A percentile compares a stretch with the other conserved stretches of the same genome.
Conservation (phyloP, 257 asterid species). For the Haberlea rhodopensis region DNA sequence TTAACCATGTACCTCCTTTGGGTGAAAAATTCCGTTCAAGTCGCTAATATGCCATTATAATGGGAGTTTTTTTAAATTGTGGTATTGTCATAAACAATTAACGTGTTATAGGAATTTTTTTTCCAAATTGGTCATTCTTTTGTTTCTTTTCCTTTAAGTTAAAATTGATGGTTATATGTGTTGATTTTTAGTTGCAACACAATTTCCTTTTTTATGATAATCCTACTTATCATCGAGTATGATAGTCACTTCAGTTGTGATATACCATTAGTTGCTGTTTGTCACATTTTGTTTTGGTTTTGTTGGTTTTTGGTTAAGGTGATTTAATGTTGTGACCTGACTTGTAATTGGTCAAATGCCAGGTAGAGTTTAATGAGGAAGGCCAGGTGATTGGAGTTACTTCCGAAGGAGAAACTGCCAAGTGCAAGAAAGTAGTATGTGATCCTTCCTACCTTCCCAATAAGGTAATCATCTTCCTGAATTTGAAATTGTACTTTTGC, state of each 20-base stretch:
- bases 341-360: conserved; percentile 23
- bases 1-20: not conserved
- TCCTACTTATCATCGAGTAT: not conserved
- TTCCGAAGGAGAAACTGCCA: conserved; percentile 96
- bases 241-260: not conserved
- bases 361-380: conserved; percentile 87
- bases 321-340: conserved; percentile 16
- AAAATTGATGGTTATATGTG: not conserved
- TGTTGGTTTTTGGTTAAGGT: not conserved
- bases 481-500: conserved; percentile 6
- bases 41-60: too few species aligned
- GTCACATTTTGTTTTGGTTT: conserved; percentile 6
- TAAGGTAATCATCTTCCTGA: conserved; percentile 50
- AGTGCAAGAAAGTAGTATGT: conserved; percentile 88
- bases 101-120: not conserved
- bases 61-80: not conserved
- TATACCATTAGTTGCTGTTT: not conserved
- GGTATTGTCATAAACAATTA: not conserved
- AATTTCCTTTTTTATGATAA: too few species aligned
- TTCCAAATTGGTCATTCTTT: conserved; percentile 1
- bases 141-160: conserved; percentile 6
- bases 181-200: not conserved
- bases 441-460: conserved; percentile 85
- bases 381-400: conserved; percentile 88
- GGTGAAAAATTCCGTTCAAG: not conserved